These are phyloP conservation scores for Gilbertella persicaria DNA, from an alignment of 371 early-diverging fungal genomes.

Conservation along the genomic window DNA sequence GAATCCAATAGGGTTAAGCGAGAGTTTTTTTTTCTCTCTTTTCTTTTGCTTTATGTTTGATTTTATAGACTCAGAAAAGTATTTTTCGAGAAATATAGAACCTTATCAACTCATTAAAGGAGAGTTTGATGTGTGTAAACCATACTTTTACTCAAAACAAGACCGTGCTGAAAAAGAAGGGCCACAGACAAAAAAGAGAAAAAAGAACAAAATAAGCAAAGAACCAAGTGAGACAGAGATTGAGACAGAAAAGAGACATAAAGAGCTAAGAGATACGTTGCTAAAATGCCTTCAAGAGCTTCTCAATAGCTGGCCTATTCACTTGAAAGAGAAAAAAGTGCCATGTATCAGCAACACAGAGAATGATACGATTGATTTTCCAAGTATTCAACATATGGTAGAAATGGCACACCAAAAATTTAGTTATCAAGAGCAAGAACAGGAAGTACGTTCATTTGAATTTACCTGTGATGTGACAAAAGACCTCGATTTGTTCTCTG, in stretches of 20 bases:
- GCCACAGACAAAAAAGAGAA: slow-evolving; percentile 14
- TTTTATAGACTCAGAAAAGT: slow-evolving; percentile 27
- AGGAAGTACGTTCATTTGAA: not conserved
- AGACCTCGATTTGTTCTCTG: slow-evolving; percentile 32
- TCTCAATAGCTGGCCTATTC: not conserved
- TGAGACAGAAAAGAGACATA: slow-evolving; percentile 32
- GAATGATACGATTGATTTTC: slow-evolving; percentile 31
- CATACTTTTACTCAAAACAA: slow-evolving; percentile 32
- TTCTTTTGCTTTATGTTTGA: slow-evolving; percentile 12
- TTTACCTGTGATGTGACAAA: slow-evolving; percentile 1
- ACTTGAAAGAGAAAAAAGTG: slow-evolving; percentile 5
- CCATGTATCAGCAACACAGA: not conserved
- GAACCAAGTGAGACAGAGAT: slow-evolving; percentile 22
- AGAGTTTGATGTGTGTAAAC: slow-evolving; percentile 34
- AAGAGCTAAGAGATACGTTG: slow-evolving; percentile 19
- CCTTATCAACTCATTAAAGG: slow-evolving; percentile 24
- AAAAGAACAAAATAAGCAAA: slow-evolving; percentile 10
- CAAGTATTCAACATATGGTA: slow-evolving; percentile 31
- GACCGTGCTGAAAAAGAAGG: not conserved
- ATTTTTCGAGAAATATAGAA: slow-evolving; percentile 17
- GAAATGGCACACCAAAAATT: slow-evolving; percentile 22
- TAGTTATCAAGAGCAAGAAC: slow-evolving; percentile 1
- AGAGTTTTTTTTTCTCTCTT: not conserved
- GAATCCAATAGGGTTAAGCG: too few relatives aligned
- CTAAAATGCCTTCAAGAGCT: slow-evolving; percentile 12